phyloP scores from a whole-genome alignment of 2,329 filamentous ascomycete genomes.

The Aspergillus sp. region DNA sequence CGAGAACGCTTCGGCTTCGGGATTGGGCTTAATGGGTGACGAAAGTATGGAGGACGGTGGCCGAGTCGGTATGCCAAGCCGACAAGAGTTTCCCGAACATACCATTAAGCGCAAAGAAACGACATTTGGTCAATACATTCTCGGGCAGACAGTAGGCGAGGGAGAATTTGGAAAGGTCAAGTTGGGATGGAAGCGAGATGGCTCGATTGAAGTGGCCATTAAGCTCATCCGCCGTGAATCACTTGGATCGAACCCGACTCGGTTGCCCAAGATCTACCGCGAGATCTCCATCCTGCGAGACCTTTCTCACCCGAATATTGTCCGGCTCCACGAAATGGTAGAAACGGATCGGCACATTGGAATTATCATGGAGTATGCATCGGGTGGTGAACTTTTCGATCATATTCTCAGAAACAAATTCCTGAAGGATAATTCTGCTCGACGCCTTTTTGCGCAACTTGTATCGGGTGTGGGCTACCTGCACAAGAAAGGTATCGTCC shows the following conservation, averaged over 20 bases:
- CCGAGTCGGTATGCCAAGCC: slow-evolving; percentile 39
- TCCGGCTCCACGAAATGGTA: slow-evolving; percentile 95
- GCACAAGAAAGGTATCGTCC: slow-evolving; percentile 98
- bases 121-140: slow-evolving; percentile 91
- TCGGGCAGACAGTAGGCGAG: slow-evolving; percentile 94
- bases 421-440: slow-evolving; percentile 87
- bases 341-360: slow-evolving; percentile 97
- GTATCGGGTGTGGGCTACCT: slow-evolving; percentile 96
- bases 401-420: slow-evolving; percentile 97
- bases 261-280: slow-evolving; percentile 93
- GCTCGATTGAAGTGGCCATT: slow-evolving; percentile 91
- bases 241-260: slow-evolving; percentile 81
- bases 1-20: slow-evolving; percentile 47
- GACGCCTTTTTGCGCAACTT: slow-evolving; percentile 89
- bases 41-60: slow-evolving; percentile 50
- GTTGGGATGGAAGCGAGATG: slow-evolving; percentile 95
- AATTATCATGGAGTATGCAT: slow-evolving; percentile 97
- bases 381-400: slow-evolving; percentile 95
- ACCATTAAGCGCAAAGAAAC: slow-evolving; percentile 73
- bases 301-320: slow-evolving; percentile 93
- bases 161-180: slow-evolving; percentile 99
- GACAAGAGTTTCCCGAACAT: slow-evolving; percentile 58
- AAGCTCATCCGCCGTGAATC: slow-evolving; percentile 94
- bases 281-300: slow-evolving; percentile 89
- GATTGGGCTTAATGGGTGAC: slow-evolving; percentile 50